phyloP scores from a whole-genome alignment of 116 monocot genomes.

The Trichopus zeylanicus region DNA sequence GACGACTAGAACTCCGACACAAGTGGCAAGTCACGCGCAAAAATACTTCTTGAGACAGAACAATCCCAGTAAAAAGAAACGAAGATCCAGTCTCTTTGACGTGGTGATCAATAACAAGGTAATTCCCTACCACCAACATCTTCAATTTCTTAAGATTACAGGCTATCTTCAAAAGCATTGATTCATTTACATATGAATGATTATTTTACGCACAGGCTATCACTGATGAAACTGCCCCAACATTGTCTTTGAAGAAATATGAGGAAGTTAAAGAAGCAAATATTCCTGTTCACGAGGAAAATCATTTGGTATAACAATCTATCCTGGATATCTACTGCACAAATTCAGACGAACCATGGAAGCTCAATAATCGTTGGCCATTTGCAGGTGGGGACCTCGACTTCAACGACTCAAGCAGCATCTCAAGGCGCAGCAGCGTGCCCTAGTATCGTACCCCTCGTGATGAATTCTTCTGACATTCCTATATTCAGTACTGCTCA shows the following conservation, averaged over 20 bases:
- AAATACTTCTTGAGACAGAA: conserved; percentile 77
- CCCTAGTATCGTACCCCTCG: not conserved
- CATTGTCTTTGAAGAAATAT: conserved; percentile 7
- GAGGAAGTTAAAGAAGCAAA: conserved; percentile 5
- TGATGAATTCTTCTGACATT: not conserved
- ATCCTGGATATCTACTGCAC: not conserved
- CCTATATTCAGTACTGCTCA: not conserved
- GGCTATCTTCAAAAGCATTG: not conserved
- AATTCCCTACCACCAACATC: not conserved
- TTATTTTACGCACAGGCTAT: conserved; percentile 7
- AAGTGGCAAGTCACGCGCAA: conserved; percentile 86
- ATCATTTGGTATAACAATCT: conserved; percentile 15
- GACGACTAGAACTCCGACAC: conserved; percentile 72
- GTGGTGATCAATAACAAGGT: conserved; percentile 38
- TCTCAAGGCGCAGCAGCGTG: conserved; percentile 2
- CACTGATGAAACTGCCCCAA: conserved; percentile 3
- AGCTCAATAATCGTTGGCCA: not conserved
- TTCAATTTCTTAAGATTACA: too few species aligned
- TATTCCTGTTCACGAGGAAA: not conserved
- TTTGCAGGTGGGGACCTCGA: conserved; percentile 1
- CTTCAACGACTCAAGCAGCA: not conserved
- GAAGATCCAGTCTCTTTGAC: conserved; percentile 50
- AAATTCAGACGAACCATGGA: not conserved
- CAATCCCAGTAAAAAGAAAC: conserved; percentile 51
- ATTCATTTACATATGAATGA: not conserved